Conservation (phyloP, 1,284 basidiomycete species). For the Trichosporon sp. region DNA sequence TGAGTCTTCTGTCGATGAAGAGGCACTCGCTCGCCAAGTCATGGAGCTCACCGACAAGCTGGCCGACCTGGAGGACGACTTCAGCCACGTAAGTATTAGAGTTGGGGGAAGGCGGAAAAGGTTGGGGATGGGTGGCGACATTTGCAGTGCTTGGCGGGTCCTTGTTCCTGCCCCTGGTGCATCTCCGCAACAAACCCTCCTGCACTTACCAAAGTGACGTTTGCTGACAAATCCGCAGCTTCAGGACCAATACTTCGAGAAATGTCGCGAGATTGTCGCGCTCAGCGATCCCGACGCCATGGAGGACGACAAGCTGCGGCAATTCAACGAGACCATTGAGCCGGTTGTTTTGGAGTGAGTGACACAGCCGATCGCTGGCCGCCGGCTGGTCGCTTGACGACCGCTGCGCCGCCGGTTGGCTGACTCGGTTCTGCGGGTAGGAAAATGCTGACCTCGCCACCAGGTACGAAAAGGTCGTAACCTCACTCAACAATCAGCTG, state of each 20-base stretch:
- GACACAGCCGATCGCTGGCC: not conserved
- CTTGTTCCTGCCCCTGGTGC: not conserved
- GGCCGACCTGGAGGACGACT: conserved; percentile 40
- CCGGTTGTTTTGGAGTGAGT: conserved; percentile 84
- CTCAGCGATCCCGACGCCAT: conserved; percentile 20
- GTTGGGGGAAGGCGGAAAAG: not conserved
- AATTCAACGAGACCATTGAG: conserved; percentile 93
- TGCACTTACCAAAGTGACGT: not conserved
- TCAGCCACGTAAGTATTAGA: conserved; percentile 36
- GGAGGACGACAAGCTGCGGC: conserved; percentile 40
- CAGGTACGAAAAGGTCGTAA: conserved; percentile 89
- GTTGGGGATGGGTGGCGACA: not conserved
- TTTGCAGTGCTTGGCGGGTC: not conserved
- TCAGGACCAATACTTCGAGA: conserved; percentile 40
- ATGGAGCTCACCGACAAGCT: conserved; percentile 18
- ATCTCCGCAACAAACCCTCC: not conserved
- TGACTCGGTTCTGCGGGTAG: not conserved
- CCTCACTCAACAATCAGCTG: conserved; percentile 82
- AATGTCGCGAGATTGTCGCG: conserved; percentile 43
- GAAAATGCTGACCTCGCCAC: not conserved
- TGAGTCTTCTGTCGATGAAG: conserved; percentile 54
- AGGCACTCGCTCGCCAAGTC: conserved; percentile 59
- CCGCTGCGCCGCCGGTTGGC: not conserved
- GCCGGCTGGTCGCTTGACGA: not conserved
- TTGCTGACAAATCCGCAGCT: conserved; percentile 22